These are phyloP conservation scores for Cantharellus anzutake DNA, from an alignment of 768 basidiomycete species.

Conservation along the genomic window DNA sequence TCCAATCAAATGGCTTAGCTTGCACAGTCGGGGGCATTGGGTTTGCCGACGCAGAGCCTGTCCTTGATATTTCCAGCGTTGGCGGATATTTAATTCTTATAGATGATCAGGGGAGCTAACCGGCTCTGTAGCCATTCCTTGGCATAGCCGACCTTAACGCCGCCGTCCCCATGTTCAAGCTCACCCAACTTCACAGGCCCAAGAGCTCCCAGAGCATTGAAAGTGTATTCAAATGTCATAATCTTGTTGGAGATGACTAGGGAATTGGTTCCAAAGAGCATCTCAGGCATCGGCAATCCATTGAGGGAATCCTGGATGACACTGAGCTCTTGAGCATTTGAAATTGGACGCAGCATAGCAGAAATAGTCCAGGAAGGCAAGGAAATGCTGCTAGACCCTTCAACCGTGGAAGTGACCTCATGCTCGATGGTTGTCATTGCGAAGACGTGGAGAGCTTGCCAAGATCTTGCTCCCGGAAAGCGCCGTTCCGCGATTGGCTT, in stretches of 20 bases:
- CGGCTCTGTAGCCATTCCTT: conserved; percentile 86
- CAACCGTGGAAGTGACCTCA: neutral
- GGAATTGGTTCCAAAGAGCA: conserved; percentile 82
- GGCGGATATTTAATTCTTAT: conserved; percentile 8
- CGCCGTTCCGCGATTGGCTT: too few relatives aligned
- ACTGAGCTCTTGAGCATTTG: conserved; percentile 58
- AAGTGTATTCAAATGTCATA: conserved; percentile 44
- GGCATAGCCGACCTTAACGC: conserved; percentile 86
- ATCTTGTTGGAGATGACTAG: conserved; percentile 47
- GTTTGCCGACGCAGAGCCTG: conserved; percentile 39
- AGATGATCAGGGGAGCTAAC: conserved; percentile 20
- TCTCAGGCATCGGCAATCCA: conserved; percentile 79
- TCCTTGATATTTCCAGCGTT: conserved; percentile 23
- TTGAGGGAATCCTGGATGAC: conserved; percentile 34
- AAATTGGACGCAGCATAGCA: conserved; percentile 57
- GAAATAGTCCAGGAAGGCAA: conserved; percentile 42
- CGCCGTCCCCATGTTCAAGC: conserved; percentile 65
- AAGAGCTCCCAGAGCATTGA: conserved; percentile 51
- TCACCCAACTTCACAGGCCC: conserved; percentile 54
- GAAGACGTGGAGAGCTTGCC: too few relatives aligned
- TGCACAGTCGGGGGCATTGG: conserved; percentile 52
- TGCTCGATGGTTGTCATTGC: neutral
- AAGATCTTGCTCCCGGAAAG: too few relatives aligned
- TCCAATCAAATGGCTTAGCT: conserved; percentile 94
- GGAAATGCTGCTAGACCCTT: neutral